phyloP scores from a whole-genome alignment of 2,329 filamentous ascomycete species.

The Pseudogymnoascus sp. region DNA sequence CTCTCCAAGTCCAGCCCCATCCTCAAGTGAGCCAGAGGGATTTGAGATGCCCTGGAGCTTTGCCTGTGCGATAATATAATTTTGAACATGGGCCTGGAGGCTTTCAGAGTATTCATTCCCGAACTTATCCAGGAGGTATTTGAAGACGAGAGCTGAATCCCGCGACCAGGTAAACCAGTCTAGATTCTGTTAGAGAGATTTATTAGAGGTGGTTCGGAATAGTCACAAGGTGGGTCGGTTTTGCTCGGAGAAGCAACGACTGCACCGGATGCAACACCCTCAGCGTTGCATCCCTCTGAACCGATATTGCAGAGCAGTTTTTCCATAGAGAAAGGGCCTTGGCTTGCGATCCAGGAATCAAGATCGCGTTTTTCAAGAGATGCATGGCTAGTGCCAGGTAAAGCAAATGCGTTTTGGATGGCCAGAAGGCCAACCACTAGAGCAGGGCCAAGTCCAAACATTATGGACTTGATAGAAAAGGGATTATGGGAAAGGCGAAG shows the following conservation, averaged over 20 bases:
- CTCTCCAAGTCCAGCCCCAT: constrained; percentile 52
- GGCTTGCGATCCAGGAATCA: constrained; percentile 43
- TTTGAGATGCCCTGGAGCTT: constrained; percentile 49
- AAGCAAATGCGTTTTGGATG: constrained; percentile 43
- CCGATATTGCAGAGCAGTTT: constrained; percentile 54
- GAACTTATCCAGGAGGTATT: constrained; percentile 60
- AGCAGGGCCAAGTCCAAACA: constrained; percentile 43
- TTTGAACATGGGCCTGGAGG: constrained; percentile 47
- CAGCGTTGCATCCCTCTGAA: constrained; percentile 40
- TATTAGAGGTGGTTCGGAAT: constrained; percentile 21
- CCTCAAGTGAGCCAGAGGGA: constrained; percentile 35
- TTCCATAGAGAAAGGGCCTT: constrained; percentile 43
- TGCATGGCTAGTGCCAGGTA: constrained; percentile 31
- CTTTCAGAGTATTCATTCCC: constrained; percentile 40
- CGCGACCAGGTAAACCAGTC: constrained; percentile 75
- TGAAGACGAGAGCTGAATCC: constrained; percentile 64
- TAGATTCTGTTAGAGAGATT: constrained; percentile 27
- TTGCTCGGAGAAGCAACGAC: constrained; percentile 51
- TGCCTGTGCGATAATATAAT: constrained; percentile 62
- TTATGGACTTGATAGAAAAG: constrained; percentile 30
- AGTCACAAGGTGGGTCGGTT: constrained; percentile 45
- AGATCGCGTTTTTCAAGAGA: constrained; percentile 39
- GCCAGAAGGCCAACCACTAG: constrained; percentile 43
- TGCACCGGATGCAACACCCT: constrained; percentile 40
- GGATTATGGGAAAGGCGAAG: constrained; percentile 11